Percentiles rank a stretch among this genome's conserved stretches.
Conservation (phyloP, 1,284 basidiomycete species). For the Puccinia polysora region DNA sequence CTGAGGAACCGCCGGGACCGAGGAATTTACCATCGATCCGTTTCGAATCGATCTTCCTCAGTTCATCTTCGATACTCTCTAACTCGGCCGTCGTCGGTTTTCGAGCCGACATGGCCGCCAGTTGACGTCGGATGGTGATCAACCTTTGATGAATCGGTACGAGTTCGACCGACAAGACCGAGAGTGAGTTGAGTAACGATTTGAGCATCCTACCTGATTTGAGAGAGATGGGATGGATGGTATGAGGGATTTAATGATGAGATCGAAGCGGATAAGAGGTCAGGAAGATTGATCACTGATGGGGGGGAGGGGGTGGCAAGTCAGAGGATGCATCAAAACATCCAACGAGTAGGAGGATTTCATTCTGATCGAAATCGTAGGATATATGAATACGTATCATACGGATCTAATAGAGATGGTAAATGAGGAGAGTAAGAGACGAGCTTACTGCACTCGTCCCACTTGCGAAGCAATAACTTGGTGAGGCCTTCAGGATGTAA, state of each 20-base stretch:
- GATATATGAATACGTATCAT: too few species aligned
- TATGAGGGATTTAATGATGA: too few species aligned
- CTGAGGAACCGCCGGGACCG: conserved; percentile 76
- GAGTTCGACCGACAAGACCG: conserved; percentile 78
- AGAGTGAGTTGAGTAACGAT: conserved; percentile 72
- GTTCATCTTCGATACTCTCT: conserved; percentile 83
- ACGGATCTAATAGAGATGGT: background rate
- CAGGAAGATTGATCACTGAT: background rate
- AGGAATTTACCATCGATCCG: conserved; percentile 95
- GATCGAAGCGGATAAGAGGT: background rate
- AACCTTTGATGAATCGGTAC: conserved; percentile 83
- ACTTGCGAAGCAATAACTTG: conserved; percentile 43
- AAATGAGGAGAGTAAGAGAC: background rate
- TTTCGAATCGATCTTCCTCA: conserved; percentile 91
- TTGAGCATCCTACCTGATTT: conserved; percentile 67
- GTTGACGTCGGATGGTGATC: conserved; percentile 78
- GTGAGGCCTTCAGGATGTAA: conserved; percentile 48
- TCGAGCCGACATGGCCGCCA: conserved; percentile 81
- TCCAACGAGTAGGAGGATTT: too few species aligned
- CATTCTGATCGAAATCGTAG: background rate
- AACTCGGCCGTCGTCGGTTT: conserved; percentile 79
- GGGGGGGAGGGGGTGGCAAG: too few species aligned
- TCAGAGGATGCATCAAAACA: too few species aligned
- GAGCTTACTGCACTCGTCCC: conserved; percentile 36
- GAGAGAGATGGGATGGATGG: background rate